Evolutionary conservation across 1,139 yeast genomes (phyloP), one percentile per base, ranked within the genome.

Genomic region (Pichia cactophila): DNA sequence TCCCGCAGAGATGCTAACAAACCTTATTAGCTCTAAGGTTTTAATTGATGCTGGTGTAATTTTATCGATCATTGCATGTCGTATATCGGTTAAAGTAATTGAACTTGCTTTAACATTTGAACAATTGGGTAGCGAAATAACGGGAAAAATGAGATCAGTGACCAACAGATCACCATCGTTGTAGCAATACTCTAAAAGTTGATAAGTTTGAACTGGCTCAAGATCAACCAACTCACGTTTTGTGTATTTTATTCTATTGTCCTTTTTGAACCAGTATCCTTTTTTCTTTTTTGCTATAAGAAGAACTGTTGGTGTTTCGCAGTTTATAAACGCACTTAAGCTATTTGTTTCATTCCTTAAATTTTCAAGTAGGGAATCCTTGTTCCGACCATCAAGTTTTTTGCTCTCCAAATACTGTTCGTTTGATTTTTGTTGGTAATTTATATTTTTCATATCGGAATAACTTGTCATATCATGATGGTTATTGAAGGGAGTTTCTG

Each of bases 1-100:
- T 10, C 64, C 60, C 7, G 59, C 54, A 5, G 69, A 67, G 36
- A 62, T 54, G 1, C 61, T 53, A 11, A 67, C 44, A 16, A 68
- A 54, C 23, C 56, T 51, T 17, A 64, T 28, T 2, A 60, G 26
- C 29, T 57, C 60, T 2, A 64, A 36, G n/a, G 50, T 42, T 40
- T 56, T 57, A 1, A 61, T 53, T 51, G 58, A 48, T 43, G 23
- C 7, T 16, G 38, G 38, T 16, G 38, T 35, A 9, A 8, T 16
- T 2, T 35, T n/a, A 16, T 35, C 14, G 8, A 35, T 9, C 16
- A 35, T 3, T 16, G 8, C 8, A 10, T 11, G 11, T 35, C 38
- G 8, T 11, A 35, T 35, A 10, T 35, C 38, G 2, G 20, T 35
- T 16, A 35, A 17, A 16, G 16, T 23, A 16, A 8, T 2, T 8